Percentiles rank a stretch among this genome's conserved stretches.
These are phyloP conservation scores for Boechera divaricarpa DNA, from an alignment of 345 rosid genomes.

Conservation along the genomic window DNA sequence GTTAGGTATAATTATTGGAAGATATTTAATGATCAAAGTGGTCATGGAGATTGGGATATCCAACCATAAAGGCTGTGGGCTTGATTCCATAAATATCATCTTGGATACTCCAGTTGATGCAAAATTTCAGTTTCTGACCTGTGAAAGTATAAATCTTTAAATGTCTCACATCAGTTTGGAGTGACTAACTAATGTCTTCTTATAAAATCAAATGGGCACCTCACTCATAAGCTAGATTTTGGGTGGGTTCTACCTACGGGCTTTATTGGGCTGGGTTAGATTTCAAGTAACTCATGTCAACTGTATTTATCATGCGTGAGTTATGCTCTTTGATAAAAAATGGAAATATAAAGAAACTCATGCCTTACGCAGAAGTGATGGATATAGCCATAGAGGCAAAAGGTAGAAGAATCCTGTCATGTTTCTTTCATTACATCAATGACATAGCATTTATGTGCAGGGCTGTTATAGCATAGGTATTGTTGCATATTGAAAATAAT, in stretches of 20 bases:
- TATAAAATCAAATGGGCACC: neutral
- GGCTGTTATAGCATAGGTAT: no score
- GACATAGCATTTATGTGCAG: no score
- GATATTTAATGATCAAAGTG: neutral
- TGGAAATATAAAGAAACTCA: no score
- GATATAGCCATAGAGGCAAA: neutral
- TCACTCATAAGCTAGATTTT: neutral
- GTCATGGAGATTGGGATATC: neutral
- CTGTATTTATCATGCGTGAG: neutral
- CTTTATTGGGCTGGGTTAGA: neutral
- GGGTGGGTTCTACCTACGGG: neutral
- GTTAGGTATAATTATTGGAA: neutral
- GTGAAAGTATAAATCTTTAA: neutral
- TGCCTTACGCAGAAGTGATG: neutral
- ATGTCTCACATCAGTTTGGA: neutral
- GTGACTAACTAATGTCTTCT: neutral
- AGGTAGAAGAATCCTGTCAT: no score
- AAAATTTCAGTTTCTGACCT: neutral
- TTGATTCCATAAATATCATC: neutral
- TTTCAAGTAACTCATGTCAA: neutral
- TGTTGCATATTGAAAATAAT: no score
- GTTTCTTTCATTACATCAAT: no score
- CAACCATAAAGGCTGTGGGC: neutral
- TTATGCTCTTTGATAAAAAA: no score
- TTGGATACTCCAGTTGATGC: neutral